Evolutionary conservation across 1,284 basidiomycete species (phyloP), one percentile per base, ranked within the genome.

Genomic region (Trametes hirsuta): DNA sequence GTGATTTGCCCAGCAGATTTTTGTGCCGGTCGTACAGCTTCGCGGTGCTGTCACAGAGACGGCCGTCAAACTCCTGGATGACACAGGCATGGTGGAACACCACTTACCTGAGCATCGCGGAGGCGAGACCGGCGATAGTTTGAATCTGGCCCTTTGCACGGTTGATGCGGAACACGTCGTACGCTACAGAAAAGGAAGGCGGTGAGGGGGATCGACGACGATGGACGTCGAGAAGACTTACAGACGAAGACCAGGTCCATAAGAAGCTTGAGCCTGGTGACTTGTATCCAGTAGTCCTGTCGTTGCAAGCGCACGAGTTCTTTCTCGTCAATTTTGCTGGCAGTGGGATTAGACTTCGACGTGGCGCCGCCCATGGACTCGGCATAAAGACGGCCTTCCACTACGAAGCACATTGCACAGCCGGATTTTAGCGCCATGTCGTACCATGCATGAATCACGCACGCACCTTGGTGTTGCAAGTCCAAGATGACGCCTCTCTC

Each of bases 221-320:
- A 4, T 22, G 34, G 24, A 18, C 47, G 34, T 34, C 21, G 22
- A 6, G 34, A 46, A 46, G 21, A 84, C 91, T 77, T 70, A 93
- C 91, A 91, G 71, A 92, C 91, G 74, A 93, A 93, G 64, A 92
- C 82, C 59, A 93, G 75, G 73, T 93, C 91, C 88, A 93, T 91
- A 35, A 84, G 67, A 59, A 93, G 77, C 77, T 93, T 93, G 55
- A 79, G 76, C 55, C 87, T 77, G 30, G 86, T 82, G 45, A 90
- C 74, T 63, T 84, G 84, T 53, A 93, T 76, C 91, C 91, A 93
- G 70, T 88, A 86, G 66, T 84, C 85, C 73, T 91, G 86, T 63
- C 81, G 81, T 69, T 82, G 82, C 47, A 93, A 79, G 52, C 87
- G 79, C 53, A 76, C 73, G 40, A 93, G 78, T 71, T 93, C 91